phyloP scores from a whole-genome alignment of 306 rosid species.

The Vigna trinervia region DNA sequence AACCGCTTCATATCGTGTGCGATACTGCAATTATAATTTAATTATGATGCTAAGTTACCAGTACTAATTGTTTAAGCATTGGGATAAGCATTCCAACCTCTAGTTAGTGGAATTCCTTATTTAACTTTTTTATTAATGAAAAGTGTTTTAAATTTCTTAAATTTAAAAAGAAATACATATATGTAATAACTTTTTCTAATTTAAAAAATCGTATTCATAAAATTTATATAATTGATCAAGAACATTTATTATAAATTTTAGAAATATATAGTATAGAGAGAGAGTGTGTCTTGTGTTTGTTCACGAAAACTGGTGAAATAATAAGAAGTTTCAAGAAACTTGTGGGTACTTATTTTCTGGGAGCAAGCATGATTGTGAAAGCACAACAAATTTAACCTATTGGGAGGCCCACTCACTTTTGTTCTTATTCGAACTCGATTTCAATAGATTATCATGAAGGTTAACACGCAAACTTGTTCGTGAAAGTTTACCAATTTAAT shows the following conservation, averaged over 20 bases:
- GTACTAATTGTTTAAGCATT: not conserved
- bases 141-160: too few relatives aligned
- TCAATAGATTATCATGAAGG: not conserved
- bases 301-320: not conserved
- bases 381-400: constrained; percentile 29
- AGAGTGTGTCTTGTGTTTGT: not conserved
- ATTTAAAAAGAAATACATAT: too few relatives aligned
- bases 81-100: constrained; percentile 37
- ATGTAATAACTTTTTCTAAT: too few relatives aligned
- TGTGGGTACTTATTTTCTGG: not conserved
- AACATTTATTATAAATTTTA: too few relatives aligned
- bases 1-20: constrained; percentile 39
- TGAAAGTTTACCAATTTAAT: too few relatives aligned
- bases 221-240: too few relatives aligned
- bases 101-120: not conserved
- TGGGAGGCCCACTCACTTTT: not conserved
- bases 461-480: not conserved
- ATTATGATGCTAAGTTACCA: not conserved
- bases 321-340: constrained; percentile 16
- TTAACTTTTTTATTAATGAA: too few relatives aligned
- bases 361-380: constrained; percentile 27
- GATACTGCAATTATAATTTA: constrained; percentile 25
- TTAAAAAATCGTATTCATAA: too few relatives aligned
- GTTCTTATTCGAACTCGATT: constrained; percentile 21
- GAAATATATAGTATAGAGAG: not conserved